Base-by-base conservation (phyloP, 768 basidiomycete genomes). In the Russula earlei region DNA sequence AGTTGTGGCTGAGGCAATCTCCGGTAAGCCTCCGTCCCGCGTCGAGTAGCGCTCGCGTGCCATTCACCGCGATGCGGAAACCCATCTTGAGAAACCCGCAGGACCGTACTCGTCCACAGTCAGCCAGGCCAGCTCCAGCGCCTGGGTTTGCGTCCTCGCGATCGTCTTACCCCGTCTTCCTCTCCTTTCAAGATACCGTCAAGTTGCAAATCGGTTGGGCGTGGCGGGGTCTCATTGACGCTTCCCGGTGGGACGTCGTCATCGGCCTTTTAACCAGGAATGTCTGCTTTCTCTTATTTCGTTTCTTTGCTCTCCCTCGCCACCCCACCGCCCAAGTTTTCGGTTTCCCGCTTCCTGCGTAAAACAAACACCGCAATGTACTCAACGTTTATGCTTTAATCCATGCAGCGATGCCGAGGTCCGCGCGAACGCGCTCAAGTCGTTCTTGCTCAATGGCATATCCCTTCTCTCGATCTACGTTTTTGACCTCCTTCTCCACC, bases 341-440 rank as follows among this genome's bases (percentile, higher is more conserved):
- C n/a, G n/a, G n/a, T n/a, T n/a, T n/a, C n/a, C n/a, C n/a, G n/a
- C n/a, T n/a, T n/a, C n/a, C n/a, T n/a, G n/a, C n/a, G n/a, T n/a
- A n/a, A n/a, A n/a, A n/a, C n/a, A n/a, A n/a, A n/a, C 38, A 29
- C 14, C 33, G 46, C 19, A 38, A 19, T 38, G 8, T n/a, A 17
- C 29, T 54, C 40, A 54, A 29, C 44, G 27, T 10, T 27, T 27
- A n/a, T 9, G 14, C 6, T 27, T 64, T 58, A 52, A 33, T 56
- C 41, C 10, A 19, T 52, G 44, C 65, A 91, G 87, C 62, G 89
- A 92, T 68, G 67, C 80, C 6, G 87, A 90, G 68, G 80, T 91
- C 54, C 83, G 86, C 15, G 73, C 77, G 53, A 84, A 88, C 67
- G 67, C 89, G 36, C 76, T 81, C 70, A 91, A 91, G 71, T 88